Base-by-base conservation (phyloP, 345 rosid species). In the Gynandropsis gynandra region DNA sequence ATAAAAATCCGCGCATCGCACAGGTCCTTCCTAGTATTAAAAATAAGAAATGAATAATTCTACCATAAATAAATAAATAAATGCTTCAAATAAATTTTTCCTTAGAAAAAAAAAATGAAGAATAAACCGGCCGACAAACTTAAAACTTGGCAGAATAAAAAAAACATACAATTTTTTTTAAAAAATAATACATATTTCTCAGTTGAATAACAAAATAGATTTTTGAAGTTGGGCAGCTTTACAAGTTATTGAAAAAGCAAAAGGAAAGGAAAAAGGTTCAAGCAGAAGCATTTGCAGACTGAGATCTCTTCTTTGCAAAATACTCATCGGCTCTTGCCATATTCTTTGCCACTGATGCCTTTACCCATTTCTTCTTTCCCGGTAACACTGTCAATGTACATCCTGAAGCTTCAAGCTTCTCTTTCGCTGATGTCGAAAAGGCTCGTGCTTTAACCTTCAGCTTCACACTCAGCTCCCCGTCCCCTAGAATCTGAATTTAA, bases 331-430 rank as follows among this genome's bases (percentile, higher is more conserved):
- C 95, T 46, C 96, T 63, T 4, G 95, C 87, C 4, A 76, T 72
- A 62, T 90, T 84, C 80, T 83, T 90, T 0, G 78, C 76, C 43
- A 87, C 96, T 1, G 96, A 76, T 40, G 89, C 92, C 62, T 84
- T 84, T 4, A 90, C 78, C 96, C 96, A 87, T 70, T 84, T 90
- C 87, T 82, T 90, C 27, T 87, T 77, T 50, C 97, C 96, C 1
- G 94, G 90, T 56, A 89, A 63, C 37, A 86, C 75, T 1, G 82
- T 76, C 37, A 83, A 67, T 10, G 90, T 76, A 76, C 83, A 89
- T 12, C 97, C 97, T 5, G 69, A 76, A 45, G 85, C 76, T 66
- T 80, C 87, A 12, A 89, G 85, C 79, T 89, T 89, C 68, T 83
- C 88, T 60, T 78, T 89, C 9, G 96, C 96, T 47, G 85, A 55